A percentile compares a stretch with the other conserved stretches of the same genome.
Conservation (phyloP, 148 eudicot genomes). For the Chenopodium album region DNA sequence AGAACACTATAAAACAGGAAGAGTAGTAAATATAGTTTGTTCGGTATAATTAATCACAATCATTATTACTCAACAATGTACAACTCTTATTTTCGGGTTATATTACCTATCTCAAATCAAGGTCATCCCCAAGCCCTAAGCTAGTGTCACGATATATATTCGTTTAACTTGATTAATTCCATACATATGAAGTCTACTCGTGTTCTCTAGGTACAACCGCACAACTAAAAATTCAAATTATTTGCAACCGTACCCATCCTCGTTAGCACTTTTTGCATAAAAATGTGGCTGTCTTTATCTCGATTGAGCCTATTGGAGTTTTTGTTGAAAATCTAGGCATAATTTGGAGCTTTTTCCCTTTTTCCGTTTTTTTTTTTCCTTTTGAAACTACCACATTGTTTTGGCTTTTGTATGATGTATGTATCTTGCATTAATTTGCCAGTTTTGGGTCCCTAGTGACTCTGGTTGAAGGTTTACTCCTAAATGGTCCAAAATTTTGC, state of each 20-base stretch:
- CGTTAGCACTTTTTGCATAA: not conserved
- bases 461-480: not conserved
- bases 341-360: not conserved
- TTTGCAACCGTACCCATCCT: not conserved
- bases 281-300: constrained; percentile 19
- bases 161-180: no score
- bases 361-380: not conserved
- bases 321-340: not conserved
- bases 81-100: no score
- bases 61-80: no score
- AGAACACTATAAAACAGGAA: no score
- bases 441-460: not conserved
- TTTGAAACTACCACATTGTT: not conserved
- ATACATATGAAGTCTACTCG: no score
- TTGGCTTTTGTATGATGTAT: constrained; percentile 14
- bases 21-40: no score
- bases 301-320: constrained; percentile 3
- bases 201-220: not conserved
- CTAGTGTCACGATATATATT: no score
- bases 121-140: no score
- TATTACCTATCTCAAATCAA: no score
- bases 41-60: no score
- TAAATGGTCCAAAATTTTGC: not conserved
- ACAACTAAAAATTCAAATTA: no score
- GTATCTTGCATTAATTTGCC: not conserved